Base-by-base conservation (phyloP, 1,284 basidiomycete genomes). In the Peniophora sp. region DNA sequence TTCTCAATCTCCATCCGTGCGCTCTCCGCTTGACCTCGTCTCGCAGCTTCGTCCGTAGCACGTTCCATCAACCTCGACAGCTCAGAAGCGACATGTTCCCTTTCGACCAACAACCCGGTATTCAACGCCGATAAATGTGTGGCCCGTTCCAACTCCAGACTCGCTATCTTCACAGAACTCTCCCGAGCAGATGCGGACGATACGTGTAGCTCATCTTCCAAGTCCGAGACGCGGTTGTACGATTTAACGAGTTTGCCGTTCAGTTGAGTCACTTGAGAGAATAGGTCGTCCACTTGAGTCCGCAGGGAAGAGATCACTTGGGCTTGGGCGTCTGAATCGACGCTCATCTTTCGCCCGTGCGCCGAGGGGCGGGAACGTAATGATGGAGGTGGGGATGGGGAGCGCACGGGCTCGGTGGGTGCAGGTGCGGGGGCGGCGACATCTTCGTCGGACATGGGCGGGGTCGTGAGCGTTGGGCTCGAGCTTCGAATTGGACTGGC, bases 41-140 rank as follows among this genome's bases (percentile, higher is more conserved):
- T 83, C 2, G 91, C 84, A 19, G 95, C 93, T 69, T 97, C 96
- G 61, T 97, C 93, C 12, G 94, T 92, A 19, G 95, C 86, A 49
- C 86, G 87, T 59, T 96, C 91, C 82, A 98, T 98, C 56, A 99
- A 75, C 25, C 92, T 81, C 59, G 86, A 96, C 61, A 99, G 86
- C 70, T 99, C 97, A 8, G 83, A 69, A 17, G 89, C 92, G 53
- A 99, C 94, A 66, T 96, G 88, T 25, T 81, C 74, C 65, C 92
- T 86, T 69, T 99, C 96, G 22, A 99, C 95, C 43, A 98, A 74
- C 27, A 97, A 69, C 6, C 96, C 96, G 0, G 91, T 90, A 63
- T 90, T 86, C 51, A 94, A 71, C 9, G 89, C 85, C 2, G 85
- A 79, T 1, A 93, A 76, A 61, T 92, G 87, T 58, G 86, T 81